Conservation (phyloP, 192 early-diverging fungal species). For the Phlyctochytrium planicorne region DNA sequence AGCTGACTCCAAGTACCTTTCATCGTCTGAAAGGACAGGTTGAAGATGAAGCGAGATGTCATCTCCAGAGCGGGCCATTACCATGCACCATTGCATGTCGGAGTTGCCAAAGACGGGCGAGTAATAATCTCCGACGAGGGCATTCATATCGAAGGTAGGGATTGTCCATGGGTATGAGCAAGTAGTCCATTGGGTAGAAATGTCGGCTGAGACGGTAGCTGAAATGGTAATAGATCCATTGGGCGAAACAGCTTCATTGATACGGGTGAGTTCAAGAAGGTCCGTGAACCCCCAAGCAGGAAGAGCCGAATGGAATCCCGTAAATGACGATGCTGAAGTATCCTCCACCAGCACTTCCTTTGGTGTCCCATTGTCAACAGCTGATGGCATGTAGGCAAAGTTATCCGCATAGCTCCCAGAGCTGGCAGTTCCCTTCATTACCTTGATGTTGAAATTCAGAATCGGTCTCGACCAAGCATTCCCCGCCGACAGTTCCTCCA, state of each 20-base stretch:
- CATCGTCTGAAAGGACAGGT: conserved; percentile 21
- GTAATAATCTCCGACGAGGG: not conserved
- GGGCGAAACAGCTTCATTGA: conserved; percentile 26
- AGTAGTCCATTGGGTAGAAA: conserved; percentile 25
- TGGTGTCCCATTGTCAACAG: no score
- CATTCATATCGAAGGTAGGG: conserved; percentile 11
- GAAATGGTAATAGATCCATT: conserved; percentile 33
- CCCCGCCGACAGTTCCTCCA: conserved; percentile 25
- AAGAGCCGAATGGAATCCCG: conserved; percentile 23
- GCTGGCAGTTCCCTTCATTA: conserved; percentile 17
- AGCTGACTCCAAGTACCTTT: conserved; percentile 15
- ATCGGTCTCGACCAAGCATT: conserved; percentile 46
- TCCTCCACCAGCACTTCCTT: conserved; percentile 34
- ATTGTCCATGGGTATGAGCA: conserved; percentile 36
- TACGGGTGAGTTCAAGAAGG: conserved; percentile 20
- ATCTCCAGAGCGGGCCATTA: conserved; percentile 10
- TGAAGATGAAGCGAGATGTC: conserved; percentile 34
- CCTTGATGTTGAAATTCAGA: conserved; percentile 31
- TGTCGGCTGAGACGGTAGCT: conserved; percentile 31
- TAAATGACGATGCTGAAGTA: conserved; percentile 29
- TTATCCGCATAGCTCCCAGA: conserved; percentile 7
- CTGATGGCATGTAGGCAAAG: no score
- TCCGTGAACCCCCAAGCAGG: conserved; percentile 52
- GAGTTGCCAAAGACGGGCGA: conserved; percentile 38
- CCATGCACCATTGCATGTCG: conserved; percentile 30